A percentile compares a stretch with the other conserved stretches of the same genome.
phyloP scores from a whole-genome alignment of 2,329 filamentous ascomycete species.

The Pseudophaeomoniella oleicola region DNA sequence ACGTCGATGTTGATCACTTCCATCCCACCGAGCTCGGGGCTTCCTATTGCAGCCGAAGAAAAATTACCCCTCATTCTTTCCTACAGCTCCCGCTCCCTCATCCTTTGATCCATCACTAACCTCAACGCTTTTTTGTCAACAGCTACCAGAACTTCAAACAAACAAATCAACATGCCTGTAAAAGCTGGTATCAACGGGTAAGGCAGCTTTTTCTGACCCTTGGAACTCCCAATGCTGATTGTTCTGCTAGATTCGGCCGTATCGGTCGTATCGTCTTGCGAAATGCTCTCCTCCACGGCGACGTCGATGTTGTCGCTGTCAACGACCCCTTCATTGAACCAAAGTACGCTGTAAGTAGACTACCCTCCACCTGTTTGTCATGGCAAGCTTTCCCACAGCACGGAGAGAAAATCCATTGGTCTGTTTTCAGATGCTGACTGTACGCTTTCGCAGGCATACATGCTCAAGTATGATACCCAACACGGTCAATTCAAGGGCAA shows the following conservation, averaged over 20 bases:
- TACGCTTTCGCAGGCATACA: conserved; percentile 60
- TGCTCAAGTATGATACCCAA: conserved; percentile 98
- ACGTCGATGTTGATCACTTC: no score
- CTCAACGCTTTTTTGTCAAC: conserved; percentile 3
- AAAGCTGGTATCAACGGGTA: conserved; percentile 92
- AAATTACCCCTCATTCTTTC: background rate
- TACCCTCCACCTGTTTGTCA: background rate
- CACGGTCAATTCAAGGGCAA: conserved; percentile 95
- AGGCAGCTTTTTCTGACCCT: background rate
- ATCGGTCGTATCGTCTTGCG: conserved; percentile 99
- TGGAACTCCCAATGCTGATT: background rate
- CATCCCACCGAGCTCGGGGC: no score
- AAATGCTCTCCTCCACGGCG: conserved; percentile 81
- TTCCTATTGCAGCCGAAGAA: no score
- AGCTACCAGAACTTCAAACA: conserved; percentile 2
- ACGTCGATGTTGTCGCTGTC: conserved; percentile 87
- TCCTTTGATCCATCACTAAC: background rate
- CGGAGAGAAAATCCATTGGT: background rate
- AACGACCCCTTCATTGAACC: conserved; percentile 99
- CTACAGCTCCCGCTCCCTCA: background rate
- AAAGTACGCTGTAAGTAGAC: conserved; percentile 76
- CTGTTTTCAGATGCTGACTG: conserved; percentile 3
- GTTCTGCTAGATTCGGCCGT: conserved; percentile 62
- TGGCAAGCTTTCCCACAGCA: background rate
- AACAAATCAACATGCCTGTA: conserved; percentile 34